Base-by-base conservation (phyloP, 768 basidiomycete species). In the Mycena epipterygia region DNA sequence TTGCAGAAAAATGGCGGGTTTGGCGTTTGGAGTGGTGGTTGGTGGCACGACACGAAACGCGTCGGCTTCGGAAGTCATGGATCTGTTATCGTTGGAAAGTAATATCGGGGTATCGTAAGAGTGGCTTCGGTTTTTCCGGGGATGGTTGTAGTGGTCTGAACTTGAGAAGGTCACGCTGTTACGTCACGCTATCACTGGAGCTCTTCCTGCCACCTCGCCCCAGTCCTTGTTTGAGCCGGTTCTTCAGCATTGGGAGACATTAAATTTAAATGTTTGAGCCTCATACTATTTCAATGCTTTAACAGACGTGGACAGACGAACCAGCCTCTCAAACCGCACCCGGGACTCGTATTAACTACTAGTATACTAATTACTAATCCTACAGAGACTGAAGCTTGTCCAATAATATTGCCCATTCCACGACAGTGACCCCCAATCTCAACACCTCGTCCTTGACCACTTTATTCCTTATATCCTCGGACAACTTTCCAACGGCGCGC, bases 381-480 rank as follows among this genome's bases (percentile, higher is more conserved):
- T 71, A 71, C 55, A 71, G 19, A 29, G 42, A 27, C 37, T 51
- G 64, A 9, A 71, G 19, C 27, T 42, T 66, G 32, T 94, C 93
- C 67, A 94, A 78, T 74, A 94, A 82, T 74, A 93, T 91, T 25
- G 93, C 93, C 93, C 93, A 94, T 74, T 94, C 93, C 80, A 94
- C 83, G 11, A 92, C 84, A 0, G 91, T 93, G 58, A 94, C 83
- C 1, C 93, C 93, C 74, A 87, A 82, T 76, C 81, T 88, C 79
- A 94, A 75, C 62, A 91, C 93, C 72, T 90, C 90, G 73, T 91
- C 90, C 79, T 86, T 91, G 53, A 94, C 84, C 77, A 93, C 91
- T 66, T 88, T 81, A 77, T 94, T 89, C 71, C 93, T 80, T 25
- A 90, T 93, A 68, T 88, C 89, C 63, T 91, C 90, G 41, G 86